phyloP scores from a whole-genome alignment of 176 grass and related monocot species.

The Avena atlantica region DNA sequence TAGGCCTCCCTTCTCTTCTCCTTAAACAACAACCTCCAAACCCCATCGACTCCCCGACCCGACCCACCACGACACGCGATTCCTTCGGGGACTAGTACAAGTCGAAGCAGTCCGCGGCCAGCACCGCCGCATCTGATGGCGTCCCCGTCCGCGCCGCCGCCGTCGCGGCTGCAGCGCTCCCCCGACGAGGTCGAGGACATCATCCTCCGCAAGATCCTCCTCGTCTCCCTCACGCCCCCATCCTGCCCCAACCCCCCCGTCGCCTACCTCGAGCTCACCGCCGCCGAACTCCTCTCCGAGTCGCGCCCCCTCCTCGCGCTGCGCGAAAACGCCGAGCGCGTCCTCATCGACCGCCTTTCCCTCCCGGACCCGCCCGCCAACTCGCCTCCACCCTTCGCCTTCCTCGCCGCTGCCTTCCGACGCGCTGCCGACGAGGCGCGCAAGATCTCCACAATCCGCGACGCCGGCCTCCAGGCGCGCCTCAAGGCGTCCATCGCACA shows the following conservation, averaged over 20 bases:
- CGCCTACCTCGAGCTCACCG: conserved; percentile 85
- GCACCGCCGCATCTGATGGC: conserved; percentile 38
- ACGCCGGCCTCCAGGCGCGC: conserved; percentile 52
- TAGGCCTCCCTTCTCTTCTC: neutral
- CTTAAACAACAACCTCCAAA: conserved; percentile 2
- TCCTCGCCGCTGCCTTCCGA: conserved; percentile 68
- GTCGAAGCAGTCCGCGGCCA: neutral
- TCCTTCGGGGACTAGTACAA: neutral
- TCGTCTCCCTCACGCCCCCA: conserved; percentile 71
- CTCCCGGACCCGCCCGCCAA: conserved; percentile 39
- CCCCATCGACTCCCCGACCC: neutral
- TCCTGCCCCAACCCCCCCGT: conserved; percentile 51
- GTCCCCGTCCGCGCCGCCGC: conserved; percentile 49
- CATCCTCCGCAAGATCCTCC: conserved; percentile 97
- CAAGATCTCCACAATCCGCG: conserved; percentile 87
- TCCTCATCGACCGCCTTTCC: conserved; percentile 93
- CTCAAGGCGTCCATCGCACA: conserved; percentile 65
- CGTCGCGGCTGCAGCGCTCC: conserved; percentile 74
- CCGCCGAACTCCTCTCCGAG: conserved; percentile 97
- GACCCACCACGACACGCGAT: conserved; percentile 39
- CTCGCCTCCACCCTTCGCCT: conserved; percentile 63
- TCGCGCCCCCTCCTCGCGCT: conserved; percentile 68
- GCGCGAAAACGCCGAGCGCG: conserved; percentile 63
- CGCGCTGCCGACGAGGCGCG: conserved; percentile 75
- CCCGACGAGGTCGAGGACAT: conserved; percentile 92